These are phyloP conservation scores for Cystofilobasidium capitatum DNA, from an alignment of 768 basidiomycete species.

Conservation along the genomic window DNA sequence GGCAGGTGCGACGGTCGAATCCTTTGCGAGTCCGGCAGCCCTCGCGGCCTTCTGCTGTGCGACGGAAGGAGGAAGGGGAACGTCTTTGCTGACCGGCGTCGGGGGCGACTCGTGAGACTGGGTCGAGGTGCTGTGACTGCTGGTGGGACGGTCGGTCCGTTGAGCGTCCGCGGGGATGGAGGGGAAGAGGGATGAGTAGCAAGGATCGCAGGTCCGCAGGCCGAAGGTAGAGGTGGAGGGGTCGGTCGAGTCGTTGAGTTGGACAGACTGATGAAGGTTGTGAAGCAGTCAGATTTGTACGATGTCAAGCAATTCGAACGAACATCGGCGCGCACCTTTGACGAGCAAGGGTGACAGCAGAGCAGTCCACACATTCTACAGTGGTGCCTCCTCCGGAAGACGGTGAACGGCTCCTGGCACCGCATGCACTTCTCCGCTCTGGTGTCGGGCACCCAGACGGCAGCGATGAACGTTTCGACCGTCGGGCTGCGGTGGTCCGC, in stretches of 20 bases:
- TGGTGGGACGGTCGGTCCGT: background rate
- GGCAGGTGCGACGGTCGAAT: background rate
- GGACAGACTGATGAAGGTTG: conserved; percentile 56
- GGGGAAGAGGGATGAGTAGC: conserved; percentile 70
- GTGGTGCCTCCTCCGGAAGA: conserved; percentile 67
- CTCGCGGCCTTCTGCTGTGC: too few relatives aligned
- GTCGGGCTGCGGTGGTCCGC: background rate
- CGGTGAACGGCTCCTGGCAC: conserved; percentile 65
- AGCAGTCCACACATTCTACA: conserved; percentile 77
- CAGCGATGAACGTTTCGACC: conserved; percentile 76
- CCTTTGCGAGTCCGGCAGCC: too few relatives aligned
- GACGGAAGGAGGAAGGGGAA: background rate
- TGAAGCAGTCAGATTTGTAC: background rate
- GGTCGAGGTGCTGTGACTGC: background rate
- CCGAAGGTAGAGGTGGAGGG: conserved; percentile 49
- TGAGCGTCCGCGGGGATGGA: background rate
- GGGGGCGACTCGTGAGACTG: background rate
- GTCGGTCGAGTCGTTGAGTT: conserved; percentile 53
- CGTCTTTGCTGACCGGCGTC: background rate
- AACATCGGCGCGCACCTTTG: conserved; percentile 48
- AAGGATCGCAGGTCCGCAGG: conserved; percentile 73
- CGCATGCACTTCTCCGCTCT: conserved; percentile 77
- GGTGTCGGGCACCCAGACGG: conserved; percentile 84
- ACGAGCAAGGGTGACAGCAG: conserved; percentile 75
- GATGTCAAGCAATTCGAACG: background rate